Conservation (phyloP, 345 rosid genomes). For the Salix exigua region DNA sequence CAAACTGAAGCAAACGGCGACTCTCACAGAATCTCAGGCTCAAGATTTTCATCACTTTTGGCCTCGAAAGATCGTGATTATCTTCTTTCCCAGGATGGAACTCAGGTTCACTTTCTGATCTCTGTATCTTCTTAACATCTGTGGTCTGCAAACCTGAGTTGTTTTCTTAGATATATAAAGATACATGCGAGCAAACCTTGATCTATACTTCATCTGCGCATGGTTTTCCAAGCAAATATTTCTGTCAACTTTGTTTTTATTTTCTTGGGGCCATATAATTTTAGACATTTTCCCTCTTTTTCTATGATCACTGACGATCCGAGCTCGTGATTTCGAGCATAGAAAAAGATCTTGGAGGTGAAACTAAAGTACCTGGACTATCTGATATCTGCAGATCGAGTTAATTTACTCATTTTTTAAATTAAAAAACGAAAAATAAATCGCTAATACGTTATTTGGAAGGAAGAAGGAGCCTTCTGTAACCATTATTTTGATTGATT, state of each 20-base stretch:
- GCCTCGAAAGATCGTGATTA: slow-evolving; percentile 50
- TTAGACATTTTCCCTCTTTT: background rate
- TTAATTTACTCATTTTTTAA: background rate
- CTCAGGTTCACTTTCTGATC: slow-evolving; percentile 31
- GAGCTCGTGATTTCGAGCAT: background rate
- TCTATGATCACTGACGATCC: background rate
- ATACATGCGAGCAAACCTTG: background rate
- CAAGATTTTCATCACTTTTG: slow-evolving; percentile 40
- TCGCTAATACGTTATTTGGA: background rate
- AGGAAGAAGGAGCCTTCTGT: background rate
- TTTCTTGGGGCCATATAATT: background rate
- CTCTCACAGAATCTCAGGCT: background rate
- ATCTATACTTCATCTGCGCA: background rate
- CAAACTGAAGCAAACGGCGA: slow-evolving; percentile 14
- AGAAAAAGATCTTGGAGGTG: background rate
- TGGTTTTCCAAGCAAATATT: background rate
- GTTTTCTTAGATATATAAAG: background rate
- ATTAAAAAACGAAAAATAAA: too few relatives aligned
- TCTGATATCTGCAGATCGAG: background rate
- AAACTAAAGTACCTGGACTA: background rate
- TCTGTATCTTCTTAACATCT: background rate
- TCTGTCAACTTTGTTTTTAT: background rate
- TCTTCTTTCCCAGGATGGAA: slow-evolving; percentile 37
- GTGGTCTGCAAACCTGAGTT: background rate
- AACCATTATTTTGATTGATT: background rate